These are phyloP conservation scores for Waltergamsia citrina DNA, from an alignment of 2,329 filamentous ascomycete genomes.

Conservation along the genomic window DNA sequence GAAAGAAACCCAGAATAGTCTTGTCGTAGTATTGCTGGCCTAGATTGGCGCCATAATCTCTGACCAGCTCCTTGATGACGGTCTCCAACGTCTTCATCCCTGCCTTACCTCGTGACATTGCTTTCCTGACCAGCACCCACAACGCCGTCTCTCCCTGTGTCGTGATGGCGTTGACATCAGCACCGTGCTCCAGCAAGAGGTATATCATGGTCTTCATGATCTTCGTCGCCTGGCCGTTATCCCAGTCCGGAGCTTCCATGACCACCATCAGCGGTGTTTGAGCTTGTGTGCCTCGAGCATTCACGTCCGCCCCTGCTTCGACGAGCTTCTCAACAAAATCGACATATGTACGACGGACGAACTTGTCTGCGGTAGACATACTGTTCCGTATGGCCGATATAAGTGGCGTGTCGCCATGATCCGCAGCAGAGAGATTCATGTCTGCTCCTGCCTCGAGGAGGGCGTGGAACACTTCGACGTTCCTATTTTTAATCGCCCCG, in stretches of 20 bases:
- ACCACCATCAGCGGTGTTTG: background rate
- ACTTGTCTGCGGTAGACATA: no score
- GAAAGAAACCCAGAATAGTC: no score
- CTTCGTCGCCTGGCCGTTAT: background rate
- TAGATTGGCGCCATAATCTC: no score
- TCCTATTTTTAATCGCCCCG: background rate
- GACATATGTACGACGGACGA: no score
- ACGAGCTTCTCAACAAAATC: no score
- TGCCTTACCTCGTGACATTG: background rate
- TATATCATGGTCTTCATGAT: background rate
- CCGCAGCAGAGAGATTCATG: no score
- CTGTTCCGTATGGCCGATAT: no score
- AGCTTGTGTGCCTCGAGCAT: background rate
- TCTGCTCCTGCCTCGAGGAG: background rate
- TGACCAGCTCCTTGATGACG: background rate
- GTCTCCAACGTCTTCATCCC: background rate
- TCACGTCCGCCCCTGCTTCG: background rate
- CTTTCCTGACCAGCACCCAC: background rate
- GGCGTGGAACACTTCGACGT: background rate
- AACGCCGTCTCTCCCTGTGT: background rate
- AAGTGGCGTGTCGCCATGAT: no score
- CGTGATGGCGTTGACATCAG: background rate
- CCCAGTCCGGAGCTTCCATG: background rate
- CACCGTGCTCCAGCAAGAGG: background rate
- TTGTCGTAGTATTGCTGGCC: no score